Evolutionary conservation across 495 filamentous ascomycete genomes (phyloP).

Genomic region (Pseudomonodictys pantanalensis): DNA sequence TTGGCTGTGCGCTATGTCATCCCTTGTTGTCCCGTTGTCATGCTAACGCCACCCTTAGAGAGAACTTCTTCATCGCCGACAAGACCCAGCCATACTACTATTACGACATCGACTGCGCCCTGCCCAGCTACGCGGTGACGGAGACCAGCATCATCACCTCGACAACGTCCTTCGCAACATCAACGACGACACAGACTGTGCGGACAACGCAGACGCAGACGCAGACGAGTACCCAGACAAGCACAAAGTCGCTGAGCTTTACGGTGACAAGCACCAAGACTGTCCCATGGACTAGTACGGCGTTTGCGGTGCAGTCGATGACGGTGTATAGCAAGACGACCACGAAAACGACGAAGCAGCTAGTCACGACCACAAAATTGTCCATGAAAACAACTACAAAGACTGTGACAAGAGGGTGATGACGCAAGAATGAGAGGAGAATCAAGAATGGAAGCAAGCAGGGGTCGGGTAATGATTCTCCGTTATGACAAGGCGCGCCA

Average conservation of each 20-base stretch:
- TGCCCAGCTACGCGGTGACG: neutral
- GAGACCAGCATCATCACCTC: neutral
- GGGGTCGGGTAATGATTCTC: too few relatives aligned
- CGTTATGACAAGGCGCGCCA: too few relatives aligned
- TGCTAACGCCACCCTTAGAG: too few relatives aligned
- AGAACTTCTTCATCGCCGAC: neutral
- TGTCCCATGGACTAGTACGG: neutral
- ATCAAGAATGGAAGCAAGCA: too few relatives aligned
- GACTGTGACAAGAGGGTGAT: neutral
- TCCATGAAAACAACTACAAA: neutral
- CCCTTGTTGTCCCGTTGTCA: too few relatives aligned
- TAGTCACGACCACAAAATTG: neutral
- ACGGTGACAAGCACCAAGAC: neutral
- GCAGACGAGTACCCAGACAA: neutral
- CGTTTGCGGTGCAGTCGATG: too few relatives aligned
- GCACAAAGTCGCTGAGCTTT: neutral
- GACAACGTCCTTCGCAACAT: neutral
- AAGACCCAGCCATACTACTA: neutral
- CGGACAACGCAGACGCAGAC: neutral
- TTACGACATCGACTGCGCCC: constrained; percentile 2
- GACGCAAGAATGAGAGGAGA: too few relatives aligned
- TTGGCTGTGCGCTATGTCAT: too few relatives aligned
- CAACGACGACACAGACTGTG: neutral
- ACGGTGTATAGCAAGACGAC: neutral
- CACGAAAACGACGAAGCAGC: neutral